Conservation (phyloP, 371 early-diverging fungal genomes). For the Apophysomyces ossiformis region DNA sequence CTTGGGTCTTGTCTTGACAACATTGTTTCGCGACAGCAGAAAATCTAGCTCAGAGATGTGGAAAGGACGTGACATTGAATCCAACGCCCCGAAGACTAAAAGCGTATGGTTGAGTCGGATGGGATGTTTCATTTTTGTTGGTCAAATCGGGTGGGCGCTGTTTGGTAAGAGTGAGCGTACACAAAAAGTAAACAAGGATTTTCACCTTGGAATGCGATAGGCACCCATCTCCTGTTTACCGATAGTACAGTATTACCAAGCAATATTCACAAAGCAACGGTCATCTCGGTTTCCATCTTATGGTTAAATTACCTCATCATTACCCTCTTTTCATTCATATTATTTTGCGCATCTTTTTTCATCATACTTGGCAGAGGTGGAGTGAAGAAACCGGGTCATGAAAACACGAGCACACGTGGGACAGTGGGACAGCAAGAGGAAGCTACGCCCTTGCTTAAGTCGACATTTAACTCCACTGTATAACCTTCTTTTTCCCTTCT, state of each 20-base stretch:
- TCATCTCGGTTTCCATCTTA: slow-evolving; percentile 28
- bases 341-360: slow-evolving; percentile 40
- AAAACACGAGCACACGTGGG: slow-evolving; percentile 3
- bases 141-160: slow-evolving; percentile 35
- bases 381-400: background rate
- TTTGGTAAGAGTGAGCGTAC: slow-evolving; percentile 27
- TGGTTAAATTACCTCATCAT: slow-evolving; percentile 38
- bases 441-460: slow-evolving; percentile 25
- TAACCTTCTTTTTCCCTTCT: background rate
- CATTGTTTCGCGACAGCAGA: slow-evolving; percentile 18
- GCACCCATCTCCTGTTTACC: slow-evolving; percentile 26
- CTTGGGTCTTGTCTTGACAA: slow-evolving; percentile 23
- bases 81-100: slow-evolving; percentile 5
- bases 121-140: slow-evolving; percentile 32
- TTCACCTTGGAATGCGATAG: slow-evolving; percentile 14
- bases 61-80: slow-evolving; percentile 15
- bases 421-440: slow-evolving; percentile 19
- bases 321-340: slow-evolving; percentile 33
- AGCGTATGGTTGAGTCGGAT: slow-evolving; percentile 35
- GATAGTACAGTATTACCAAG: slow-evolving; percentile 13
- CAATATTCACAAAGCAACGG: slow-evolving; percentile 20
- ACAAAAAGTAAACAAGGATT: background rate
- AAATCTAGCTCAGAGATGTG: slow-evolving; percentile 13
- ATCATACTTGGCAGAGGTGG: slow-evolving; percentile 30
- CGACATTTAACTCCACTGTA: slow-evolving; percentile 13